phyloP scores from a whole-genome alignment of 805 yeast genomes.

The Vanderwaltozyma polyspora region DNA sequence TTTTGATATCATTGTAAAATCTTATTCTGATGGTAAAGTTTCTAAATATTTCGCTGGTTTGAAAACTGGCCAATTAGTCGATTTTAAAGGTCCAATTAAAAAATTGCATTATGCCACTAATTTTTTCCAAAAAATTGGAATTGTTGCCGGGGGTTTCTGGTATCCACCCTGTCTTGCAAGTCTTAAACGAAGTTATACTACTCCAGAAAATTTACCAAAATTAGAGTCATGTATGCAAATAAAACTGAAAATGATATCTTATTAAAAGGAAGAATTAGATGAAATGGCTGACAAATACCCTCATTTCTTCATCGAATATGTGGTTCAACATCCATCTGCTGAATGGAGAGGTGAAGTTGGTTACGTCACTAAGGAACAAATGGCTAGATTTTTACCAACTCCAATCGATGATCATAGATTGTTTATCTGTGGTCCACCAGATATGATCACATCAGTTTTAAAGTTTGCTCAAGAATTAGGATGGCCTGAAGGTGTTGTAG shows the following conservation, averaged over 20 bases:
- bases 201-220: constrained; percentile 54
- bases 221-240: constrained; percentile 58
- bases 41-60: constrained; percentile 57
- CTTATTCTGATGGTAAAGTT: constrained; percentile 60
- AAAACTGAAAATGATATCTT: constrained; percentile 69
- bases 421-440: constrained; percentile 66
- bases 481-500: constrained; percentile 37
- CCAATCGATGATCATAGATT: constrained; percentile 41
- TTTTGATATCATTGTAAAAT: constrained; percentile 67
- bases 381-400: constrained; percentile 41
- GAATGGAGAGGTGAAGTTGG: constrained; percentile 53
- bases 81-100: constrained; percentile 74
- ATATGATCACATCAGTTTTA: constrained; percentile 45
- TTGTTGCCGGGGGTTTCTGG: constrained; percentile 85
- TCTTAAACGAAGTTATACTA: constrained; percentile 60
- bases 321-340: constrained; percentile 39
- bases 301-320: constrained; percentile 47
- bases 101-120: constrained; percentile 49
- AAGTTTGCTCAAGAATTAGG: constrained; percentile 48
- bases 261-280: constrained; percentile 59
- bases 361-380: constrained; percentile 46
- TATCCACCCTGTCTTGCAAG: constrained; percentile 80
- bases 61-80: constrained; percentile 52
- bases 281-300: constrained; percentile 56
- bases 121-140: constrained; percentile 50